A percentile compares a stretch with the other conserved stretches of the same genome.
phyloP scores from a whole-genome alignment of 768 basidiomycete genomes.

The Rhizopogon rudus region DNA sequence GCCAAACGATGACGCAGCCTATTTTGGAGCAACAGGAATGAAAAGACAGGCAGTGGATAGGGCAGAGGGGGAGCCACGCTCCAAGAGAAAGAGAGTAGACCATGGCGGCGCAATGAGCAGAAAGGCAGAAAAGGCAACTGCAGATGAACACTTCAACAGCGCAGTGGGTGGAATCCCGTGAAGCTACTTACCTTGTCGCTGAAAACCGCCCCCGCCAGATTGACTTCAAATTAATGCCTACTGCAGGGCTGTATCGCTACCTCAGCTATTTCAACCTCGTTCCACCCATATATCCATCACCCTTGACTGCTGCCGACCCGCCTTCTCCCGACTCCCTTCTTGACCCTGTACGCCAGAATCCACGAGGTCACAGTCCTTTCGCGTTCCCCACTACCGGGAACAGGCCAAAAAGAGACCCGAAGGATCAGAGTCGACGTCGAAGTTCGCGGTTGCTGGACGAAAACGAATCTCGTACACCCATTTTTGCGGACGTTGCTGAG shows the following conservation, averaged over 20 bases:
- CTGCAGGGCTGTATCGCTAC: constrained; percentile 62
- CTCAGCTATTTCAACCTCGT: constrained; percentile 69
- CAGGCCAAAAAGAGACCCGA: constrained; percentile 64
- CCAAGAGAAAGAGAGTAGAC: constrained; percentile 70
- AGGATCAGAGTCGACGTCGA: constrained; percentile 53
- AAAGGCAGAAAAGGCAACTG: constrained; percentile 34
- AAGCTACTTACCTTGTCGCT: constrained; percentile 3
- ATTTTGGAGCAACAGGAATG: constrained; percentile 56
- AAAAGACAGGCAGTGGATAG: constrained; percentile 68
- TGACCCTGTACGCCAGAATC: constrained; percentile 38
- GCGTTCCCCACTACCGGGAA: constrained; percentile 55
- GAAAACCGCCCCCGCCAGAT: constrained; percentile 40
- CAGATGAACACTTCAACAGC: constrained; percentile 23
- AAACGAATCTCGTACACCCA: constrained; percentile 49
- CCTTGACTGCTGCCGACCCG: constrained; percentile 61
- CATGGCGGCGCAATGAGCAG: constrained; percentile 21
- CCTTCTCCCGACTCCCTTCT: constrained; percentile 62
- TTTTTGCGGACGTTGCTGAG: constrained; percentile 66
- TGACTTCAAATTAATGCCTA: constrained; percentile 71
- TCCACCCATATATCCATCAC: constrained; percentile 66
- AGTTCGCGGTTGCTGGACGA: constrained; percentile 75
- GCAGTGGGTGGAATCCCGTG: constrained; percentile 22
- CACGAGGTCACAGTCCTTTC: constrained; percentile 49
- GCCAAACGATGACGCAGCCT: constrained; percentile 64
- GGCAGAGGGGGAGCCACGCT: constrained; percentile 67